Evolutionary conservation across 345 rosid species (phyloP).

Genomic region (Turnera subulata): DNA sequence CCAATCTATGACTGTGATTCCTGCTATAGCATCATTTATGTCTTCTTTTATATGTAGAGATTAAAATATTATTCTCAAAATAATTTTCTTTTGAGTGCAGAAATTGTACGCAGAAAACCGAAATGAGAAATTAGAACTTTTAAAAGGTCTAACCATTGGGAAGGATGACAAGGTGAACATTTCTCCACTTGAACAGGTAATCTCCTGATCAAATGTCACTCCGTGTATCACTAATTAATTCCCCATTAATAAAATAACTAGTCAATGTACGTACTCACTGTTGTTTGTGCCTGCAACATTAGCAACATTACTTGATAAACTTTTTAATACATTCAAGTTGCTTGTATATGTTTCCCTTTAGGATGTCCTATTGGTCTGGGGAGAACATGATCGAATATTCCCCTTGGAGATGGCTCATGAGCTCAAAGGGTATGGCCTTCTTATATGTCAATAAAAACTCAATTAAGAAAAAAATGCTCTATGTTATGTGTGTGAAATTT

Average conservation of each 20-base stretch:
- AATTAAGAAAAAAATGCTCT: not conserved
- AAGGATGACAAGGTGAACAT: slow-evolving; percentile 37
- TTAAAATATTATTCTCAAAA: no score
- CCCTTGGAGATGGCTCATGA: slow-evolving; percentile 77
- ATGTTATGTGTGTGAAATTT: not conserved
- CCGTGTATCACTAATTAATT: no score
- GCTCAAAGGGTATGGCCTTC: slow-evolving; percentile 49
- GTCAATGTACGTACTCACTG: no score
- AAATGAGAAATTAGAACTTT: slow-evolving; percentile 62
- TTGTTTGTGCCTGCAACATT: no score
- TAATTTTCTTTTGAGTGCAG: slow-evolving; percentile 25
- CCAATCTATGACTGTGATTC: no score
- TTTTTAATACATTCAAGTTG: not conserved
- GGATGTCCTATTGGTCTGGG: slow-evolving; percentile 83
- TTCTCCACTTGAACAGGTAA: slow-evolving; percentile 64
- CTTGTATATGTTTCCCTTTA: slow-evolving; percentile 9
- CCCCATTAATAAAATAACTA: no score
- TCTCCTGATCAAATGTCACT: not conserved
- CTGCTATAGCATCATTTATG: no score
- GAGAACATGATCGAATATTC: slow-evolving; percentile 74
- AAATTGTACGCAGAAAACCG: slow-evolving; percentile 58
- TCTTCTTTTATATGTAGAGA: no score
- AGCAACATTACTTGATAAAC: no score
- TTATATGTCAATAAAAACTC: not conserved
- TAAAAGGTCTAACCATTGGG: slow-evolving; percentile 55